Evolutionary conservation across 2,329 filamentous ascomycete species (phyloP).

Genomic region (Ceratocystis smalleyi): DNA sequence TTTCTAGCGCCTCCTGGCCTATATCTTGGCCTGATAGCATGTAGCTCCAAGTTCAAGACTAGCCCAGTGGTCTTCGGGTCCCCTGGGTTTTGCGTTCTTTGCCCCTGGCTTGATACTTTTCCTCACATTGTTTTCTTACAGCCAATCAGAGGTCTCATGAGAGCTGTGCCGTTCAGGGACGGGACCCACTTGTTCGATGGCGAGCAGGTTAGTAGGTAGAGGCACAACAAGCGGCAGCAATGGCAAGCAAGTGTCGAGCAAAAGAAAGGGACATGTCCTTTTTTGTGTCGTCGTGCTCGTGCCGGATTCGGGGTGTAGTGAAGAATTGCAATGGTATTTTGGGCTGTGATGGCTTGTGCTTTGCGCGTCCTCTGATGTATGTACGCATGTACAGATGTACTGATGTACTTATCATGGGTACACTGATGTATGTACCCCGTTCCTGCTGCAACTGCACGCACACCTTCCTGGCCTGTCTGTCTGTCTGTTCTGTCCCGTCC

Average conservation of each 20-base stretch:
- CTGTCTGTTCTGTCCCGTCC: not conserved
- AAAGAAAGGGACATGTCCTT: not conserved
- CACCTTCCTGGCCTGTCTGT: not conserved
- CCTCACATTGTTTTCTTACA: not conserved
- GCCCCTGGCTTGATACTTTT: not conserved
- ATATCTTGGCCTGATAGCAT: too few species aligned
- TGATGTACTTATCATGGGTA: too few species aligned
- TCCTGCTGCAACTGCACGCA: not conserved
- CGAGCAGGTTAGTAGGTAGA: not conserved
- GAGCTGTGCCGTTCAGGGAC: conserved; percentile 1
- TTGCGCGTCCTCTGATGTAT: not conserved
- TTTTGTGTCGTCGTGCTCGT: not conserved
- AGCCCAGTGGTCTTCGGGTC: not conserved
- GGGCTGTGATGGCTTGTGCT: not conserved
- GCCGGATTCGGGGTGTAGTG: not conserved
- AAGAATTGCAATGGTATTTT: too few species aligned
- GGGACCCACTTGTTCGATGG: not conserved
- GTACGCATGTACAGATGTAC: not conserved
- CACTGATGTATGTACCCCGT: not conserved
- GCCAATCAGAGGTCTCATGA: not conserved
- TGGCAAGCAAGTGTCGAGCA: not conserved
- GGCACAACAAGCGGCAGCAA: too few species aligned
- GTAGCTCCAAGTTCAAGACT: too few species aligned
- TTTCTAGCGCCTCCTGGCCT: too few species aligned
- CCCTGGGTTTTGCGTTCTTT: not conserved